Percentiles rank a stretch among this genome's conserved stretches.
These are phyloP conservation scores for Inga leiocalycina DNA, from an alignment of 306 rosid genomes.

Conservation along the genomic window DNA sequence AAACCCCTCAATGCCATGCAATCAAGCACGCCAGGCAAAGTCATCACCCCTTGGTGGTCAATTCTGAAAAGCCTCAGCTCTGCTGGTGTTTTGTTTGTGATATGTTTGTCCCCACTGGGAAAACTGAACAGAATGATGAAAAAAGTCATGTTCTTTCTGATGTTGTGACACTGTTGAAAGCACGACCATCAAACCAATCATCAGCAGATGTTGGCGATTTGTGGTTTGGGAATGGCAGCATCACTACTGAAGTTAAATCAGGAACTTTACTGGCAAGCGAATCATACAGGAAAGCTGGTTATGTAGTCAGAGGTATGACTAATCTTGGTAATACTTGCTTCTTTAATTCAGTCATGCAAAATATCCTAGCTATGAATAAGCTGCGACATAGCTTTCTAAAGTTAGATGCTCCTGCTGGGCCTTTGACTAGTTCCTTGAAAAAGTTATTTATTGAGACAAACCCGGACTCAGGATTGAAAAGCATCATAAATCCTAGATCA, in stretches of 20 bases:
- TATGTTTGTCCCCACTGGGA: slow-evolving; percentile 60
- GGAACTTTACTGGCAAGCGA: slow-evolving; percentile 33
- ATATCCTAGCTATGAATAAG: slow-evolving; percentile 73
- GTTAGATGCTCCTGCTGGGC: slow-evolving; percentile 62
- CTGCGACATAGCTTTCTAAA: slow-evolving; percentile 63
- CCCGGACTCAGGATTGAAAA: slow-evolving; percentile 61
- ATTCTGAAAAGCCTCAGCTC: slow-evolving; percentile 68
- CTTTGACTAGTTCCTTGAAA: slow-evolving; percentile 74
- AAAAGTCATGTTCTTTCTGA: slow-evolving; percentile 50
- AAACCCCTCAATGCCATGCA: slow-evolving; percentile 58
- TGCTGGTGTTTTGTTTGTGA: slow-evolving; percentile 91
- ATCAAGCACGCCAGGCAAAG: slow-evolving; percentile 68
- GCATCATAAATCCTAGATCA: slow-evolving; percentile 73
- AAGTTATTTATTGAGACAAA: slow-evolving; percentile 70
- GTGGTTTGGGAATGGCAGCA: slow-evolving; percentile 50
- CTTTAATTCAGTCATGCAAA: slow-evolving; percentile 90
- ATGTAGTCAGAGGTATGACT: slow-evolving; percentile 70
- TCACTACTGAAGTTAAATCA: slow-evolving; percentile 58
- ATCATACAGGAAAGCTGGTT: slow-evolving; percentile 56
- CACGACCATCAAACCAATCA: slow-evolving; percentile 43
- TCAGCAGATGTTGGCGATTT: slow-evolving; percentile 49
- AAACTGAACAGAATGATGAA: slow-evolving; percentile 60
- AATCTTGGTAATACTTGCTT: slow-evolving; percentile 98
- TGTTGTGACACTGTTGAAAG: slow-evolving; percentile 67
- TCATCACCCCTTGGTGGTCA: slow-evolving; percentile 70